A percentile compares a stretch with the other conserved stretches of the same genome.
phyloP scores from a whole-genome alignment of 805 yeast genomes.

The Cephaloascus albidus region DNA sequence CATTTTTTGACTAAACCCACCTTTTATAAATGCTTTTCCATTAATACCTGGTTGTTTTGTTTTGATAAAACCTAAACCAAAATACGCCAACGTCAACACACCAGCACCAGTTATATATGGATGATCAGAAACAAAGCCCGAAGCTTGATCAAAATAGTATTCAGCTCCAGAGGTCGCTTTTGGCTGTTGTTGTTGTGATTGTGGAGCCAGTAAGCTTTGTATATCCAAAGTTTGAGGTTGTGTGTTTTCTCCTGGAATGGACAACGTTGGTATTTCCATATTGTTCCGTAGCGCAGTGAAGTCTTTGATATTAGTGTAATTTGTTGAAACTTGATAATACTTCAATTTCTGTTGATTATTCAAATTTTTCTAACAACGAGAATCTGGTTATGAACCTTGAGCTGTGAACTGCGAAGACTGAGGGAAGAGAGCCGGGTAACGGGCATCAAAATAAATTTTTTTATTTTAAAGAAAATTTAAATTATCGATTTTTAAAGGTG shows the following conservation, averaged over 20 bases:
- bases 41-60: conserved; percentile 56
- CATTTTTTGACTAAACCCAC: conserved; percentile 92
- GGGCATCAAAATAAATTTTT: too few species aligned
- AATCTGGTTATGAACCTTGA: too few species aligned
- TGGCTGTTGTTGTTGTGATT: conserved; percentile 9
- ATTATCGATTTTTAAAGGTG: too few species aligned
- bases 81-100: conserved; percentile 52
- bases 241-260: conserved; percentile 42
- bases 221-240: conserved; percentile 11
- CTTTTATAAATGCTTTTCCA: conserved; percentile 66
- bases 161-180: conserved; percentile 35
- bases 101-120: conserved; percentile 71
- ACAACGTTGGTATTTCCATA: conserved; percentile 46
- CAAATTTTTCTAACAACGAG: too few species aligned
- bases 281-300: too few species aligned
- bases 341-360: too few species aligned
- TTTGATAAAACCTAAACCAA: conserved; percentile 60
- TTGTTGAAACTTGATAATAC: too few species aligned
- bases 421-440: too few species aligned
- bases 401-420: too few species aligned
- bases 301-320: too few species aligned
- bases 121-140: conserved; percentile 59
- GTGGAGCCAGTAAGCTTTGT: conserved; percentile 3
- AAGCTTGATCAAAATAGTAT: conserved; percentile 53
- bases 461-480: too few species aligned